These are phyloP conservation scores for Camellia oleifera DNA, from an alignment of 179 eudicot genomes.

Conservation along the genomic window DNA sequence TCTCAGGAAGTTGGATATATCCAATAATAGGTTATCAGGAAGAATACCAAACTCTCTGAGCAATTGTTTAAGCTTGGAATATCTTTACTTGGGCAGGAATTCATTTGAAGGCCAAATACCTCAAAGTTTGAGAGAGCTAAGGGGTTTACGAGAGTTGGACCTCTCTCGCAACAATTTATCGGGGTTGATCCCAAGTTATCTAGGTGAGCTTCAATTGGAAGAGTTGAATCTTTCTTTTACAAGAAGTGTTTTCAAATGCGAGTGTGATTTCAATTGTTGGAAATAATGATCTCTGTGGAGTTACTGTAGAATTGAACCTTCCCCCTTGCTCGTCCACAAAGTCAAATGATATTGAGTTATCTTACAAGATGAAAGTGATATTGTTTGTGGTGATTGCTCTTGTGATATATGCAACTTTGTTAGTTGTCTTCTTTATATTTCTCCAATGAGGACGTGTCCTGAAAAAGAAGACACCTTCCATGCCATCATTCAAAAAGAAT, in stretches of 20 bases:
- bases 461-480: too few relatives aligned
- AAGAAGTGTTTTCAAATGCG: slow-evolving; percentile 16
- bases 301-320: slow-evolving; percentile 13
- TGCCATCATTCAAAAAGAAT: too few relatives aligned
- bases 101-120: slow-evolving; percentile 6
- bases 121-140: background rate
- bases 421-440: too few relatives aligned
- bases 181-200: slow-evolving; percentile 11
- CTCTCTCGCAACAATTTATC: slow-evolving; percentile 26
- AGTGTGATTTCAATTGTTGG: slow-evolving; percentile 17
- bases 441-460: too few relatives aligned
- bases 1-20: too few relatives aligned
- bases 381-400: too few relatives aligned
- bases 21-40: background rate
- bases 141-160: slow-evolving; percentile 17
- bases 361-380: background rate
- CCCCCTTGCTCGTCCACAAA: slow-evolving; percentile 12
- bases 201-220: background rate
- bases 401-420: too few relatives aligned
- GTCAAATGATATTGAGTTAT: background rate
- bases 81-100: background rate
- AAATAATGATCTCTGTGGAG: slow-evolving; percentile 23
- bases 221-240: slow-evolving; percentile 21
- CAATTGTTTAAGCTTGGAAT: background rate
- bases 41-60: slow-evolving; percentile 5